These are phyloP conservation scores for Pichia sp. DNA, from an alignment of 1,139 yeast genomes.

Conservation along the genomic window DNA sequence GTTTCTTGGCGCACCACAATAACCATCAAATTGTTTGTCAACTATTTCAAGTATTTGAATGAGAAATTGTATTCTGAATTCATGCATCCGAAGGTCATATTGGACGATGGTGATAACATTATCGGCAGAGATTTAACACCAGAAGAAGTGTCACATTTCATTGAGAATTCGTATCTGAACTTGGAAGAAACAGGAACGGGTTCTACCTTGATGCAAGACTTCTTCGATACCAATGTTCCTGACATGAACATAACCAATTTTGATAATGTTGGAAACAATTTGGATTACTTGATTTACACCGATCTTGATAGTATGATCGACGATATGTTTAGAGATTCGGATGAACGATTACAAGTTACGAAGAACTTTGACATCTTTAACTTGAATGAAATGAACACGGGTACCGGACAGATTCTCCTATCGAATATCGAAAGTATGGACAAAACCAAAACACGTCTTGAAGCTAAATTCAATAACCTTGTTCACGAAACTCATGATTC, in stretches of 20 bases:
- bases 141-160: no score
- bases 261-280: conserved; percentile 6
- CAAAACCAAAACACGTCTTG: background rate
- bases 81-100: conserved; percentile 7
- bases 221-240: conserved; percentile 8
- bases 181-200: conserved; percentile 4
- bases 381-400: background rate
- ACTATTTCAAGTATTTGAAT: conserved; percentile 25
- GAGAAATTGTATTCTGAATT: conserved; percentile 14
- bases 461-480: background rate
- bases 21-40: conserved; percentile 30
- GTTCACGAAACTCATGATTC: no score
- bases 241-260: conserved; percentile 1
- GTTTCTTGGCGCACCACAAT: conserved; percentile 30
- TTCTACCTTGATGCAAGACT: conserved; percentile 5
- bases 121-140: background rate
- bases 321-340: conserved; percentile 15
- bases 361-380: conserved; percentile 10
- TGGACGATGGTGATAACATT: background rate
- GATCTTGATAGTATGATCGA: conserved; percentile 17
- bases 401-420: background rate
- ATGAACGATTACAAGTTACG: background rate
- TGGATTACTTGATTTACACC: conserved; percentile 16
- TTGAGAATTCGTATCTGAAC: background rate
- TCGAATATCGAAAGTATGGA: background rate